Evolutionary conservation across 2,329 filamentous ascomycete species (phyloP).

Genomic region (Chrysoporthe puriensis): DNA sequence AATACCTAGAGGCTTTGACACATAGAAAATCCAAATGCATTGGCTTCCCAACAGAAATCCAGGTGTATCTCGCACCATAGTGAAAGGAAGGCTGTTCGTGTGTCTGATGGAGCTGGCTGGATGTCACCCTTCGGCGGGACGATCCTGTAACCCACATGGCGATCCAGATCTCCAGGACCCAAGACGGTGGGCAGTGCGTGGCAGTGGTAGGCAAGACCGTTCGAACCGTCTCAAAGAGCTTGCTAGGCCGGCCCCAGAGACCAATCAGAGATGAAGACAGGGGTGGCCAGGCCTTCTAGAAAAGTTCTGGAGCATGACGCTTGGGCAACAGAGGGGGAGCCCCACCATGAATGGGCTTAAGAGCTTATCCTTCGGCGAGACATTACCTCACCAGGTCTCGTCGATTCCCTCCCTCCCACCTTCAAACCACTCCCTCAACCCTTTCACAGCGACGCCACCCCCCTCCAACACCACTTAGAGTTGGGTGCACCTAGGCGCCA

Average conservation of each 20-base stretch:
- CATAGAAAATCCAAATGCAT: conserved; percentile 21
- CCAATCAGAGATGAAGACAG: conserved; percentile 10
- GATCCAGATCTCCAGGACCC: neutral
- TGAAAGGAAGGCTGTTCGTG: neutral
- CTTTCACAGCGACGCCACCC: neutral
- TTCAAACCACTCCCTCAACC: neutral
- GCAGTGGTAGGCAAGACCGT: conserved; percentile 14
- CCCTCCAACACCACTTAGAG: neutral
- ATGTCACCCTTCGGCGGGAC: conserved; percentile 13
- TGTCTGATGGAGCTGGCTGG: neutral
- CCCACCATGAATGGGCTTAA: conserved; percentile 13
- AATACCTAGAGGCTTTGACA: conserved; percentile 5
- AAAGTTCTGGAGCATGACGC: conserved; percentile 16
- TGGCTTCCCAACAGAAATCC: conserved; percentile 4
- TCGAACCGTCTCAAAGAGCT: conserved; percentile 1
- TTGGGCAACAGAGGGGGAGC: conserved; percentile 6
- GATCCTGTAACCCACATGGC: conserved; percentile 11
- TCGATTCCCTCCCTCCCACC: conserved; percentile 2
- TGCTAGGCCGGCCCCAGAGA: neutral
- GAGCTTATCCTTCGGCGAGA: conserved; percentile 2
- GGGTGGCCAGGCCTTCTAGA: conserved; percentile 17
- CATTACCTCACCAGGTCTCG: conserved; percentile 8
- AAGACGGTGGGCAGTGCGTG: conserved; percentile 2
- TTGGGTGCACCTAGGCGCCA: neutral
- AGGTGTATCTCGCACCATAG: neutral